Base-by-base conservation (phyloP, 2,329 filamentous ascomycete species). In the Thermothelomyces thermophilus region DNA sequence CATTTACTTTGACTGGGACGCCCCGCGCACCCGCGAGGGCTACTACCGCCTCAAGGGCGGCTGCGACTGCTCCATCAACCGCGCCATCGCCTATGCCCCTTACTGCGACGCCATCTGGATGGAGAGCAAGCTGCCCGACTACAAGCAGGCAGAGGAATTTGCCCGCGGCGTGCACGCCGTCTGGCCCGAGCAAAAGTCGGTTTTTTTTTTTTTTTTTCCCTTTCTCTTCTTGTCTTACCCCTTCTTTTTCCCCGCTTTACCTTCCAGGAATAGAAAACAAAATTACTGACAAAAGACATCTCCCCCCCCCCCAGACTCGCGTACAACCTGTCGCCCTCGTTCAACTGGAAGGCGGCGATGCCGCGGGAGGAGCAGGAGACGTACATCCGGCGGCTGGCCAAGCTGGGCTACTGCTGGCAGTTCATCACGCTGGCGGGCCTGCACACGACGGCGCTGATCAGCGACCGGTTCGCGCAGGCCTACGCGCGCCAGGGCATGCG, bases 341-440 rank as follows among this genome's bases (percentile, higher is more conserved):
- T 98, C 85, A 98, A 98, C 82, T 98, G 93, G 93, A 97, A 97
- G 77, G 79, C 90, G 51, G 93, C 91, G 62, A 96, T 96, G 90
- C 79, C 88, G 39, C 82, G 86, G 58, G 77, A 79, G 46, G 91
- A 97, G 68, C 93, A 98, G 73, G 89, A 95, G 74, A 98, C 93
- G 17, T 98, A 97, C 74, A 98, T 98, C 74, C 76, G 83, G 56
- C 87, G 93, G 36, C 86, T 98, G 35, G 90, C 84, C 54, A 64
- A 74, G 56, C 80, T 98, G 42, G 93, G 93, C 56, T 98, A 98
- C 80, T 95, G 89, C 81, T 98, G 93, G 93, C 93, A 98, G 71
- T 98, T 98, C 77, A 98, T 98, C 75, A 98, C 93, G n/a, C 82
- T 98, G 41, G 93, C 91, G 5, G 93, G 93, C 60, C 79, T 98